Evolutionary conservation across 2,329 filamentous ascomycete species (phyloP), one percentile per base, ranked within the genome.

Genomic region (Pestalotiopsis sp.): DNA sequence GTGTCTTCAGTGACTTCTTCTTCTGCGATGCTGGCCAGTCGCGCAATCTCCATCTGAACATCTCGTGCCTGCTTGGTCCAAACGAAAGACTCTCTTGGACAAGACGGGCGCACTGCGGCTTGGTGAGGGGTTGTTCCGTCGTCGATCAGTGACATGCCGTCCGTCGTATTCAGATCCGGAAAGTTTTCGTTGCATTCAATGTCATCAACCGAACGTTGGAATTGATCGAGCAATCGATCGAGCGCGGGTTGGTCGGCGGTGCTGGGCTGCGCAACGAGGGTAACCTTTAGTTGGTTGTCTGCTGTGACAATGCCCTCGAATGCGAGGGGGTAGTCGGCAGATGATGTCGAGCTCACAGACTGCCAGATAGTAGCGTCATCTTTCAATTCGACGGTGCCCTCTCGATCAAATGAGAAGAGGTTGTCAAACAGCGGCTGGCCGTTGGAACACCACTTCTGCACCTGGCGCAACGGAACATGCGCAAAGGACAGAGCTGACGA

Each of bases 371-470:
- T 66, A 2, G 78, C 72, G 3, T 77, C 70, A n/a, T 73, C 74
- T 1, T 68, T 57, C 0, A 74, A 67, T 0, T 14, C 55, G 4
- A 73, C 68, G 0, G 74, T 70, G 0, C 78, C 72, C 9, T 87
- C 81, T 44, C 85, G 83, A 73, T 97, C 92, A 75, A 95, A 97
- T 0, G 94, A 91, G 72, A 98, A 97, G 1, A 98, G 81, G 0
- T 85, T 91, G 68, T 97, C 91, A 74, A 98, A 97, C 2, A 95
- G 79, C 0, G 87, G 83, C 56, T 86, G 81, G 3, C 85, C 85
- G 4, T 82, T 81, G 0, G 86, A 84, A 71, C 89, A 90, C 91
- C 93, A 97, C 77, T 93, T 97, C 73, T 92, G 89, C 40, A 98
- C 91, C 59, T 92, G 88, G 24, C 94, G 87, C 10, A 98, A 82